A percentile compares a stretch with the other conserved stretches of the same genome.
These are phyloP conservation scores for Saccharomycopsis capsularis DNA, from an alignment of 805 yeast species.

Conservation along the genomic window DNA sequence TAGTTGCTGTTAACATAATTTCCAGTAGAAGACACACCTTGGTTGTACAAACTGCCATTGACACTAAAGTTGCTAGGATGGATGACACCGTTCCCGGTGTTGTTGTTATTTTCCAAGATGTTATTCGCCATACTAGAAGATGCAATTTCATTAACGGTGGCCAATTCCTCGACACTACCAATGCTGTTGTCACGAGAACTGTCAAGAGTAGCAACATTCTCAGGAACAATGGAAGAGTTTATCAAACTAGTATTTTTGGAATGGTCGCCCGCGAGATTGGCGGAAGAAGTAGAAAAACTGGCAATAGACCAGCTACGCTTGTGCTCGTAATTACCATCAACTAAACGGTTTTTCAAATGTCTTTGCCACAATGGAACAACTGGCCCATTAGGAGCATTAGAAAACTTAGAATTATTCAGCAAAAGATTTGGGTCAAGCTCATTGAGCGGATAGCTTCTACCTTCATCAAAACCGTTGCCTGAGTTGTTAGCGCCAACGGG, in stretches of 20 bases:
- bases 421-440: constrained; percentile 14
- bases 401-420: not conserved
- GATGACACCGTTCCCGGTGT: no score
- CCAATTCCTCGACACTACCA: not conserved
- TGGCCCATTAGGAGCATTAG: not conserved
- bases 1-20: no score
- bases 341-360: constrained; percentile 11
- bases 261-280: not conserved
- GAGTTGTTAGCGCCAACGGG: no score
- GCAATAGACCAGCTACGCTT: constrained; percentile 21
- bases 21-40: no score
- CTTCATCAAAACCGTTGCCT: not conserved
- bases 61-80: no score
- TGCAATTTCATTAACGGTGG: not conserved
- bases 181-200: not conserved
- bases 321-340: constrained; percentile 15
- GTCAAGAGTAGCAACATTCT: not conserved
- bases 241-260: not conserved
- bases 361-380: constrained; percentile 15
- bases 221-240: not conserved
- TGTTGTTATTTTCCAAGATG: no score
- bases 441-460: constrained; percentile 7
- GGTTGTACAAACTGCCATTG: no score
- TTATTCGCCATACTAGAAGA: no score
- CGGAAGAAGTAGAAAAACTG: not conserved